Evolutionary conservation across 306 rosid genomes (phyloP).

Genomic region (Fagus crenata): DNA sequence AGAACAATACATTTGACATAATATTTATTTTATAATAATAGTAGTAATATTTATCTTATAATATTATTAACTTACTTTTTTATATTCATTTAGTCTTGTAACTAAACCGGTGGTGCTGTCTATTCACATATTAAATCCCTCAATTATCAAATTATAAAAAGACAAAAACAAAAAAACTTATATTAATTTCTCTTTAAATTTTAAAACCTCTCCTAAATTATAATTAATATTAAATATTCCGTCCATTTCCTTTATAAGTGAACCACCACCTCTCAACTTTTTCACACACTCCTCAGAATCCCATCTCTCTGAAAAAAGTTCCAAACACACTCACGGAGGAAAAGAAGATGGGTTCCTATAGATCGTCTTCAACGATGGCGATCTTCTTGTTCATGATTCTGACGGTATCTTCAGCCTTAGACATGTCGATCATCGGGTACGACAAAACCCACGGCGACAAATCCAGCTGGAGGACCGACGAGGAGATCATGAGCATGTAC

Average conservation of each 20-base stretch:
- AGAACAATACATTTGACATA: too few relatives aligned
- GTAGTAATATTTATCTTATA: too few relatives aligned
- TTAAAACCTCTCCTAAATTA: neutral
- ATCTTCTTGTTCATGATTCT: constrained; percentile 34
- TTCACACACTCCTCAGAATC: neutral
- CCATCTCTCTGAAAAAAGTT: neutral
- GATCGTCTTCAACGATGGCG: constrained; percentile 33
- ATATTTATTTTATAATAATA: too few relatives aligned
- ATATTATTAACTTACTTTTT: too few relatives aligned
- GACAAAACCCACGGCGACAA: constrained; percentile 33
- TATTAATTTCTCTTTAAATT: neutral
- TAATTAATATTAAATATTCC: neutral
- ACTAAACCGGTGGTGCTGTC: too few relatives aligned
- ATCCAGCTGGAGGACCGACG: constrained; percentile 49
- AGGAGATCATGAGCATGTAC: constrained; percentile 58
- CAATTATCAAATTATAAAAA: too few relatives aligned
- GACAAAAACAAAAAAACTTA: neutral
- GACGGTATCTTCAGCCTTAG: constrained; percentile 55
- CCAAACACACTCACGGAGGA: too few relatives aligned
- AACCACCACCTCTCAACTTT: constrained; percentile 23
- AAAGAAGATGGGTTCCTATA: constrained; percentile 45
- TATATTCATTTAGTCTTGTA: too few relatives aligned
- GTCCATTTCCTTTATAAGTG: constrained; percentile 39
- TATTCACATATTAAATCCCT: too few relatives aligned
- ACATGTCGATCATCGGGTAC: constrained; percentile 72